Conservation (phyloP, 331 rosid genomes). For the Phaseolus coccineus region DNA sequence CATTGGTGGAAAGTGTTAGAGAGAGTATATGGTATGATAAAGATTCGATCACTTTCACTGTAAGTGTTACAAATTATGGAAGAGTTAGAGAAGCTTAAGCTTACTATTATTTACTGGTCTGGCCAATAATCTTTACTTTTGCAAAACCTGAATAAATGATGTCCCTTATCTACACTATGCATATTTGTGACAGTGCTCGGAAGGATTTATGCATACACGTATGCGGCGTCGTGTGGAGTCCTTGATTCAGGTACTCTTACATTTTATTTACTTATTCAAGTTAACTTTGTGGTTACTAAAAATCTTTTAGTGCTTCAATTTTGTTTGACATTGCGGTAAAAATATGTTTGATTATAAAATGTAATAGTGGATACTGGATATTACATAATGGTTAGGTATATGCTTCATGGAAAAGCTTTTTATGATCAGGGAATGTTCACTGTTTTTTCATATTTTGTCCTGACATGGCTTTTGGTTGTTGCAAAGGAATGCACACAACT, state of each 20-base stretch:
- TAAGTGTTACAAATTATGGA: slow-evolving; percentile 1
- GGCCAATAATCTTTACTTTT: slow-evolving; percentile 18
- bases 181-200: slow-evolving; percentile 76
- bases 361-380: slow-evolving; percentile 15
- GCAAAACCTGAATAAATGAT: slow-evolving; percentile 12
- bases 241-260: slow-evolving; percentile 81
- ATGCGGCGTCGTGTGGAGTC: slow-evolving; percentile 98
- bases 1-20: neutral
- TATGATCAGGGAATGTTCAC: neutral
- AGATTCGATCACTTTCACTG: neutral
- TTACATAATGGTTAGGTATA: neutral
- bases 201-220: slow-evolving; percentile 98
- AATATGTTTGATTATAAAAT: slow-evolving; percentile 13
- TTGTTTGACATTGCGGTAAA: neutral
- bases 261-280: slow-evolving; percentile 28
- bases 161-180: slow-evolving; percentile 31
- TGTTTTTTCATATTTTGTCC: neutral
- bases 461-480: neutral
- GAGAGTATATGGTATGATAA: neutral
- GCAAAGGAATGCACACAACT: slow-evolving; percentile 31
- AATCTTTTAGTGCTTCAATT: neutral
- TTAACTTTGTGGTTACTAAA: slow-evolving; percentile 24
- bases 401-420: neutral
- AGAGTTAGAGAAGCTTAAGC: slow-evolving; percentile 39
- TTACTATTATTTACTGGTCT: slow-evolving; percentile 1